phyloP scores from a whole-genome alignment of 2,329 filamentous ascomycete species.

The Colletotrichum sansevieriae region DNA sequence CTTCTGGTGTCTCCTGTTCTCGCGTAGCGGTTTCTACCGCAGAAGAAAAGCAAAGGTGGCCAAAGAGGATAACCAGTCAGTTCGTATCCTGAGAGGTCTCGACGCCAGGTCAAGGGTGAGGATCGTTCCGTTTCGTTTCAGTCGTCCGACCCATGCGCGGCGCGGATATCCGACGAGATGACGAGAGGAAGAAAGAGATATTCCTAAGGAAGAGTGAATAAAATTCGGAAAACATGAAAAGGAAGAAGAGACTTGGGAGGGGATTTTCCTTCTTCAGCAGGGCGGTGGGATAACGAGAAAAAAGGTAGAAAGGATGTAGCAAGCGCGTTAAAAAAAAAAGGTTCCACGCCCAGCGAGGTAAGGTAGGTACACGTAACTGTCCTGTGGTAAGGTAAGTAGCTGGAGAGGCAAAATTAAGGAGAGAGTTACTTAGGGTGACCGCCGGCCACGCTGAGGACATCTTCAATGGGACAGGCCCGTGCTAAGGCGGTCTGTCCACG shows the following conservation, averaged over 20 bases:
- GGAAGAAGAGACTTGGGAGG: not conserved
- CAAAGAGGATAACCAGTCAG: not conserved
- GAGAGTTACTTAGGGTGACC: not conserved
- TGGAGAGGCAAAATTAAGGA: not conserved
- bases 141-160: conserved; percentile 22
- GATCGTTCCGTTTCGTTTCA: conserved; percentile 27
- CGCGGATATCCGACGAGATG: conserved; percentile 10
- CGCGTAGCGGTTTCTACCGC: not conserved
- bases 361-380: not conserved
- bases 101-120: conserved; percentile 26
- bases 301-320: not conserved
- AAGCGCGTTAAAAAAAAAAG: not conserved
- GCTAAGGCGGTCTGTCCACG: too few relatives aligned
- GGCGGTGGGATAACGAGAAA: conserved; percentile 6
- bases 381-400: not conserved
- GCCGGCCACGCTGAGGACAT: too few relatives aligned
- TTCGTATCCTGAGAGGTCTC: conserved; percentile 3
- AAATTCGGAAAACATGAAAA: not conserved
- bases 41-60: not conserved
- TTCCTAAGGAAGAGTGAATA: not conserved
- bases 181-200: conserved; percentile 4
- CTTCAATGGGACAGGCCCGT: too few relatives aligned
- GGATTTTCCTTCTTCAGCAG: not conserved
- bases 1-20: not conserved
- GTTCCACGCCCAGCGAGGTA: not conserved